phyloP scores from a whole-genome alignment of 2,329 filamentous ascomycete genomes.

The Aphanocladium album region DNA sequence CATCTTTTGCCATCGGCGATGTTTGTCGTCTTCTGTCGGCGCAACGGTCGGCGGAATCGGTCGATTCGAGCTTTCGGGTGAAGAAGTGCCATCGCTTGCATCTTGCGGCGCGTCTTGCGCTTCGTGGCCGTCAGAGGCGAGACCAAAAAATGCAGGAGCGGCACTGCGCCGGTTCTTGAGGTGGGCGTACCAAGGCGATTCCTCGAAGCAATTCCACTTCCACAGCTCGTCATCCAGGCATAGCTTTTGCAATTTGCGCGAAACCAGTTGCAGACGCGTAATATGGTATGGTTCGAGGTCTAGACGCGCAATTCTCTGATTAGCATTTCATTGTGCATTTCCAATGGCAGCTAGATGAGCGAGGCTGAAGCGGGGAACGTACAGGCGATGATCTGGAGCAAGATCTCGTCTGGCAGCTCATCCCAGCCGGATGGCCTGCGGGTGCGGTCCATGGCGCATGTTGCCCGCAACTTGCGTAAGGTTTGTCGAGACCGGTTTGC shows the following conservation, averaged over 20 bases:
- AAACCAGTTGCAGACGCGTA: conserved; percentile 64
- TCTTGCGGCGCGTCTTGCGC: conserved; percentile 1
- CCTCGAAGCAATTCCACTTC: conserved; percentile 68
- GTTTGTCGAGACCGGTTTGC: background rate
- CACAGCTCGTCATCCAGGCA: conserved; percentile 73
- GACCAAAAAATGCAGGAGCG: background rate
- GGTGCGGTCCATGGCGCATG: conserved; percentile 25
- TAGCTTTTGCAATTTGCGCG: conserved; percentile 57
- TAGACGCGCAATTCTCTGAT: conserved; percentile 14
- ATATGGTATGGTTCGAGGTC: conserved; percentile 39
- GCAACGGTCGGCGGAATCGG: conserved; percentile 31
- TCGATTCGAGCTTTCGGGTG: conserved; percentile 17
- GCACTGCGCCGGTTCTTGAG: conserved; percentile 34
- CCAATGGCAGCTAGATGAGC: conserved; percentile 13
- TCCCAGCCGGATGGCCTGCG: conserved; percentile 30
- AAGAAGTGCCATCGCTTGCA: background rate
- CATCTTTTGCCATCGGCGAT: conserved; percentile 20
- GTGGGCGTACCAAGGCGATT: conserved; percentile 61
- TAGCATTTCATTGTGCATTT: background rate
- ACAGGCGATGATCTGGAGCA: conserved; percentile 60
- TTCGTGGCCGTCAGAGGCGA: background rate
- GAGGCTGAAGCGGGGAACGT: conserved; percentile 29
- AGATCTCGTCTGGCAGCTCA: conserved; percentile 58
- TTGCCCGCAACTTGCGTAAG: background rate
- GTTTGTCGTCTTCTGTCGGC: conserved; percentile 23